Base-by-base conservation (phyloP, 208 protist genomes). In the Balamuthia mandrillaris region DNA sequence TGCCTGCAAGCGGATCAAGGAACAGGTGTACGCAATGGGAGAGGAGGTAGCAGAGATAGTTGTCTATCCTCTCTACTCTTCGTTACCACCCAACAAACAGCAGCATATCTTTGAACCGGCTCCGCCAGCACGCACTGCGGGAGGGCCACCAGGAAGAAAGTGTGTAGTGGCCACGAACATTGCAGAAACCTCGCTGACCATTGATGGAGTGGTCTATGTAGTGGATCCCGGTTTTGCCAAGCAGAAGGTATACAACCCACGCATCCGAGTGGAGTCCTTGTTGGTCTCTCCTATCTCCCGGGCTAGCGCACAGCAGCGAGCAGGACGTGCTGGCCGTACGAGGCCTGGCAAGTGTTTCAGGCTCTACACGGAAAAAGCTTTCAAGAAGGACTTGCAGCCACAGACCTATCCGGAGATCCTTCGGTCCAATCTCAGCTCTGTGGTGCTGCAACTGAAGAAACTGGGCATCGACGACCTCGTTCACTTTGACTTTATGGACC, bases 131-230 rank as follows among this genome's bases (percentile, higher is more conserved):
- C 66, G 1, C 79, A 51, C 41, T 44, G 72, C 66, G 5, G 86
- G 81, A 35, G 87, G 79, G 14, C 68, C 16, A 24, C 54, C 88
- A 3, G 63, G 89, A 0, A 27, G 90, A n/a, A 92, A 92, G 52
- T 29, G 35, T 24, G 94, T 99, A 0, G 92, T 99, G 39, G 90
- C 97, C 1, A 99, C 99, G 6, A 99, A 99, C 92, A 99, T 99
- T 65, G 99, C 98, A 6, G 98, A 99, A 89, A 99, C 98, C 4
- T 99, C 97, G 1, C 89, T 99, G 24, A 99, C 98, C 3, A 99
- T 99, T 84, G 97, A 99, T 78, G 98, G 98, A 65, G 96, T 99
- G 65, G 97, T 99, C 33, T 99, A 97, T 88, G 98, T 99, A 4
- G 94, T 99, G 18, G 98, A 99, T 92, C 96, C 96, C 35, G 98